A percentile compares a stretch with the other conserved stretches of the same genome.
Evolutionary conservation across 1,284 basidiomycete species (phyloP).

Genomic region (Ustilago crameri): DNA sequence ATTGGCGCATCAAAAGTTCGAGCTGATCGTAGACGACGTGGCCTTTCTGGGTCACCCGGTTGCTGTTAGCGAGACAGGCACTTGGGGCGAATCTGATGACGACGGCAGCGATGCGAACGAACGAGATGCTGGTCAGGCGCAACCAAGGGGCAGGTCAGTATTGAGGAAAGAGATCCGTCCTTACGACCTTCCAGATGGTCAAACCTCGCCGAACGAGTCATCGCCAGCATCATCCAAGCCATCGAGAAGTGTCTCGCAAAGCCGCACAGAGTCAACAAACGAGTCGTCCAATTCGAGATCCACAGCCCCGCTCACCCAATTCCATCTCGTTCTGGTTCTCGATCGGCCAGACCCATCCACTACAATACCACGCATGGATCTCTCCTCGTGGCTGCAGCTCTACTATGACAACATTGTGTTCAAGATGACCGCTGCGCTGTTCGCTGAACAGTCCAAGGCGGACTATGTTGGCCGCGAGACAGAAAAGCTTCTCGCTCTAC

Average conservation of each 20-base stretch:
- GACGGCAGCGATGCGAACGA: constrained; percentile 6
- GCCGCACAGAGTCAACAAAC: constrained; percentile 10
- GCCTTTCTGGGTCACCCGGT: constrained; percentile 96
- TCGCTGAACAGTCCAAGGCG: constrained; percentile 54
- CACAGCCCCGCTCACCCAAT: constrained; percentile 42
- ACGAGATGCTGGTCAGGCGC: not conserved
- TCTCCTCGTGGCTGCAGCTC: constrained; percentile 55
- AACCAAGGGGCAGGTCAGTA: constrained; percentile 32
- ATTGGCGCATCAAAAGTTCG: constrained; percentile 93
- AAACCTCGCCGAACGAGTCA: not conserved
- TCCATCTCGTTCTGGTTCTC: constrained; percentile 66
- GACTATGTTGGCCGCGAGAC: constrained; percentile 57
- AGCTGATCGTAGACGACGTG: constrained; percentile 90
- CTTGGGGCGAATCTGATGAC: constrained; percentile 26
- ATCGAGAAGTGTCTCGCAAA: constrained; percentile 12
- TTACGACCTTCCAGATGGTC: constrained; percentile 20
- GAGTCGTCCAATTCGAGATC: constrained; percentile 12
- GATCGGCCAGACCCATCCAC: constrained; percentile 62
- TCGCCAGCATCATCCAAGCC: not conserved
- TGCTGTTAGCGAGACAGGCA: constrained; percentile 73
- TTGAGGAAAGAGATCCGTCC: constrained; percentile 44
- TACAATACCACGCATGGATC: constrained; percentile 47
- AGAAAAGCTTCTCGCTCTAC: constrained; percentile 48
- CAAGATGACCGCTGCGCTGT: constrained; percentile 66
- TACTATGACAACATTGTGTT: constrained; percentile 66